A percentile compares a stretch with the other conserved stretches of the same genome.
Conservation (phyloP, 768 basidiomycete genomes). For the Daedaleopsis sinensis region DNA sequence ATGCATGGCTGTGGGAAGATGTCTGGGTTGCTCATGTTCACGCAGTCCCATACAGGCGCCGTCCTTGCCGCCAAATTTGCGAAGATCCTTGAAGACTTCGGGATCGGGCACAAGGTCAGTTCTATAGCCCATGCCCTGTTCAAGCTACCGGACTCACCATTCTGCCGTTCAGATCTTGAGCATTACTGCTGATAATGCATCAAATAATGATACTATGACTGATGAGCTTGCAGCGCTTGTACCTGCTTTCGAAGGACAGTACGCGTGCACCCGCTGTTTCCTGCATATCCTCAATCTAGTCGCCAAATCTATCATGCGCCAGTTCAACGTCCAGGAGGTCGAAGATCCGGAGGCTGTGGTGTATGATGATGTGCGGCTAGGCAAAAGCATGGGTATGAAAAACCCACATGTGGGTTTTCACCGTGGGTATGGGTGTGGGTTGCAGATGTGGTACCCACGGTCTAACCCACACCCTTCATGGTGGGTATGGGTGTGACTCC, state of each 20-base stretch:
- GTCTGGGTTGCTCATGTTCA: too few species aligned
- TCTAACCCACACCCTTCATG: not conserved
- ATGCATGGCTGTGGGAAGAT: too few species aligned
- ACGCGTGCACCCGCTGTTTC: conserved; percentile 39
- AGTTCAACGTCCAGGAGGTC: conserved; percentile 43
- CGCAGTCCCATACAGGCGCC: not conserved
- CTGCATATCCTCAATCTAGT: conserved; percentile 43
- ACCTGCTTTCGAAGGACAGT: conserved; percentile 21
- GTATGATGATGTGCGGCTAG: too few species aligned
- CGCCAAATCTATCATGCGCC: conserved; percentile 33
- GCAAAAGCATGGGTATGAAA: too few species aligned
- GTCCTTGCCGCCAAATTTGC: not conserved
- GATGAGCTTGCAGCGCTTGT: conserved; percentile 28
- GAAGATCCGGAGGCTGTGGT: too few species aligned
- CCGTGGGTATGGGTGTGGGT: too few species aligned
- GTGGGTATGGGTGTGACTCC: not conserved
- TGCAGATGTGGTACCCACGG: not conserved
- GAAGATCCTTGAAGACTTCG: not conserved
- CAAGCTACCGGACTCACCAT: conserved; percentile 1
- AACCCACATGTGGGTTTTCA: too few species aligned
- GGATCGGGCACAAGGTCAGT: not conserved
- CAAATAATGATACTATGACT: conserved; percentile 39
- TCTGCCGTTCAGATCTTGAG: conserved; percentile 33
- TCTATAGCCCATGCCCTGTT: not conserved
- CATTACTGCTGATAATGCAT: conserved; percentile 41